Evolutionary conservation across 2,329 filamentous ascomycete species (phyloP).

Genomic region (Fusarium musae): DNA sequence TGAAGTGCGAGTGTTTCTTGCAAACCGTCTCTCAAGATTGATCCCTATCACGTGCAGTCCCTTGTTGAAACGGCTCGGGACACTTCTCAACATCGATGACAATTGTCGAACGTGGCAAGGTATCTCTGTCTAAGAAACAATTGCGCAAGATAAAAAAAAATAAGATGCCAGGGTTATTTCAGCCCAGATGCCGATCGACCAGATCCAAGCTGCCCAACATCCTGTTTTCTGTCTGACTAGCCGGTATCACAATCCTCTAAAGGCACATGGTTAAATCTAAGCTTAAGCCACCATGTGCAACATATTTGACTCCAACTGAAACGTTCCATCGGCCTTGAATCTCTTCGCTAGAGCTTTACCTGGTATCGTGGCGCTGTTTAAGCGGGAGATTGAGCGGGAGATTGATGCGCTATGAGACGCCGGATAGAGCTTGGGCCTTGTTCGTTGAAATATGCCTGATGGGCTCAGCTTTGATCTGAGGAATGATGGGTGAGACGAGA

Average conservation of each 20-base stretch:
- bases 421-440: neutral
- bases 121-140: no score
- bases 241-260: neutral
- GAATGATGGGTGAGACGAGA: neutral
- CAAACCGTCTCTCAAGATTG: neutral
- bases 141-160: fast-evolving
- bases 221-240: neutral
- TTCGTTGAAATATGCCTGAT: neutral
- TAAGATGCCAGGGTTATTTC: fast-evolving
- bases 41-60: neutral
- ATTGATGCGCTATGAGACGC: no score
- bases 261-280: neutral
- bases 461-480: neutral
- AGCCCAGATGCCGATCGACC: neutral
- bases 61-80: neutral
- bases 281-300: conserved; percentile 1
- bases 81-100: fast-evolving
- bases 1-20: neutral
- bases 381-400: neutral
- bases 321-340: neutral
- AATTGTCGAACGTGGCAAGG: fast-evolving
- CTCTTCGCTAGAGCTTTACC: neutral
- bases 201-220: neutral
- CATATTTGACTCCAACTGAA: neutral
- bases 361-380: neutral